phyloP scores from a whole-genome alignment of 805 yeast species.

The Candida lessepsii region DNA sequence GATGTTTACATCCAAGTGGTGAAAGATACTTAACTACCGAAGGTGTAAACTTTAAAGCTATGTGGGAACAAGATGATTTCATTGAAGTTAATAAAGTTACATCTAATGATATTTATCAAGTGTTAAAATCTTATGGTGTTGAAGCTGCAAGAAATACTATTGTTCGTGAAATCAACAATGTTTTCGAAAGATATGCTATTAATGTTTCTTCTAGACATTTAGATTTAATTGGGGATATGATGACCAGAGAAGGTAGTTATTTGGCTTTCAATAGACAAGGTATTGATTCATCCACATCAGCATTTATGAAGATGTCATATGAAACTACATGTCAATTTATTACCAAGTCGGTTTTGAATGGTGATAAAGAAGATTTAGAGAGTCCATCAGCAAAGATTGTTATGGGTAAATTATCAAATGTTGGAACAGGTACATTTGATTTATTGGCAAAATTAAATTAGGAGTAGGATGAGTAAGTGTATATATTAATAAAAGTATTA shows the following conservation, averaged over 20 bases:
- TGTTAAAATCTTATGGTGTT: slow-evolving; percentile 89
- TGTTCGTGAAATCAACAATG: slow-evolving; percentile 92
- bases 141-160: slow-evolving; percentile 98
- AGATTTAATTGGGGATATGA: slow-evolving; percentile 96
- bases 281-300: slow-evolving; percentile 90
- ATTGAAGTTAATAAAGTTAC: slow-evolving; percentile 85
- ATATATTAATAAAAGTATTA: slow-evolving; percentile 3
- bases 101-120: slow-evolving; percentile 91
- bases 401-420: slow-evolving; percentile 82
- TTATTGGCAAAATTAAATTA: slow-evolving; percentile 45
- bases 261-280: slow-evolving; percentile 98
- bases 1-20: slow-evolving; percentile 87
- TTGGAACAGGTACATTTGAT: slow-evolving; percentile 97
- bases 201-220: slow-evolving; percentile 89
- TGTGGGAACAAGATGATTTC: slow-evolving; percentile 97
- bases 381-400: slow-evolving; percentile 94
- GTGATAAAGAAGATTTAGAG: slow-evolving; percentile 82
- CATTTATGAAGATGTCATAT: slow-evolving; percentile 98
- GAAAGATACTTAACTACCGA: slow-evolving; percentile 85
- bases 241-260: slow-evolving; percentile 98
- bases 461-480: neutral
- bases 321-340: slow-evolving; percentile 98
- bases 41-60: slow-evolving; percentile 95
- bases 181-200: slow-evolving; percentile 94
- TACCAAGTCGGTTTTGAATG: slow-evolving; percentile 92